phyloP scores from a whole-genome alignment of 1,284 basidiomycete genomes.

The Ganoderma lucidum region DNA sequence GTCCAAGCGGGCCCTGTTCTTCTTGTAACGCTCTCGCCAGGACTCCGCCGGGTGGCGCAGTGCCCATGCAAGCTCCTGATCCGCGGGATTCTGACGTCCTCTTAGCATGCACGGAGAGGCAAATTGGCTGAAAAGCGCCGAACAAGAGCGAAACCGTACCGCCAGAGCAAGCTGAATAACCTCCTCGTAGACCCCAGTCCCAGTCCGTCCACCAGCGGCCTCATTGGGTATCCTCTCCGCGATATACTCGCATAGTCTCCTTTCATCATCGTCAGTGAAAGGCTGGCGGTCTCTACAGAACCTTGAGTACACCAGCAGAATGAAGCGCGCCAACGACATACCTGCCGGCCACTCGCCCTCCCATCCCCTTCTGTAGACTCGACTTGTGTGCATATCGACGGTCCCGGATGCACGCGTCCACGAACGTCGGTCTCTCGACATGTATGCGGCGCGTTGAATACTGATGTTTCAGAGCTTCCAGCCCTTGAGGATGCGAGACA shows the following conservation, averaged over 20 bases:
- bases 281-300: constrained; percentile 52
- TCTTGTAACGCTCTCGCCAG: constrained; percentile 81
- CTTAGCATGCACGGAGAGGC: not conserved
- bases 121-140: not conserved
- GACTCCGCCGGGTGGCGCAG: constrained; percentile 77
- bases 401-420: constrained; percentile 32
- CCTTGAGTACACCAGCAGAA: not conserved
- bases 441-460: constrained; percentile 24
- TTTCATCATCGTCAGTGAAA: constrained; percentile 75
- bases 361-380: constrained; percentile 21
- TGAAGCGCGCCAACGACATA: not conserved
- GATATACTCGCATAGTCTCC: constrained; percentile 71
- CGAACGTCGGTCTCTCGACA: constrained; percentile 32
- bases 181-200: constrained; percentile 71
- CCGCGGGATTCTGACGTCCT: constrained; percentile 6
- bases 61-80: constrained; percentile 56
- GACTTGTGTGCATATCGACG: constrained; percentile 26
- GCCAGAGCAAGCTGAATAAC: constrained; percentile 39
- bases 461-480: constrained; percentile 20
- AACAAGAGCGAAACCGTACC: constrained; percentile 7
- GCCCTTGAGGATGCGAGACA: constrained; percentile 17
- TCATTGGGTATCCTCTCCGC: constrained; percentile 75
- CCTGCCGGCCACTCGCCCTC: constrained; percentile 22
- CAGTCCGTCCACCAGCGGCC: constrained; percentile 73
- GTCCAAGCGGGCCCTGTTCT: constrained; percentile 64